These are phyloP conservation scores for Tuber magnatum DNA, from an alignment of 495 filamentous ascomycete species.

Conservation along the genomic window DNA sequence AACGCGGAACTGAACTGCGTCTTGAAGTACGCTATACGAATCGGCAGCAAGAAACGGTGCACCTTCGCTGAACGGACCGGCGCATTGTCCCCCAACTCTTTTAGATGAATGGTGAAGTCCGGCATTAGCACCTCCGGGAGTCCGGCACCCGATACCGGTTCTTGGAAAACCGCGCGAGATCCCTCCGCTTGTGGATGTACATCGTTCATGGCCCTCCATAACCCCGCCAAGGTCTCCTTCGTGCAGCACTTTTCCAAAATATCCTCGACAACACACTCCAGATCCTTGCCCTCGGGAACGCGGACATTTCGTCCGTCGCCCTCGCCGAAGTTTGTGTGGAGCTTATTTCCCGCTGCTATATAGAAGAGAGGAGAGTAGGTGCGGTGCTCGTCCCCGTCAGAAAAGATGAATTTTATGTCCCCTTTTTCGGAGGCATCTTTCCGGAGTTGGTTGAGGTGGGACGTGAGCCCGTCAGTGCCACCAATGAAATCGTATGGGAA, in stretches of 20 bases:
- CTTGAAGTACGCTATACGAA: constrained; percentile 26
- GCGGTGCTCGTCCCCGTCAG: constrained; percentile 18
- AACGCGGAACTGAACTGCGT: constrained; percentile 27
- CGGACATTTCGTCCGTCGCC: constrained; percentile 19
- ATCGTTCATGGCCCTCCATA: constrained; percentile 29
- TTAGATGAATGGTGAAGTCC: constrained; percentile 28
- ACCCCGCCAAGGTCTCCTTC: constrained; percentile 14
- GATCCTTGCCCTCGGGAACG: constrained; percentile 16
- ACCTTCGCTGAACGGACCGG: constrained; percentile 21
- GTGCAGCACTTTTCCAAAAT: constrained; percentile 23
- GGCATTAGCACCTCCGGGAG: constrained; percentile 21
- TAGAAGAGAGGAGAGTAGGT: constrained; percentile 32
- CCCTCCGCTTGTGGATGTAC: constrained; percentile 14
- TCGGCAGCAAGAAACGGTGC: constrained; percentile 28
- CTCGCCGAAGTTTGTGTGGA: constrained; percentile 19
- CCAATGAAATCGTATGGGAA: background rate
- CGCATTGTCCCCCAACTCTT: constrained; percentile 11
- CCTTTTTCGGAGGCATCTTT: constrained; percentile 28
- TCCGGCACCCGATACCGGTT: constrained; percentile 1
- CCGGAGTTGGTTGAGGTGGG: constrained; percentile 20
- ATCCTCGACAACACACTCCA: constrained; percentile 9
- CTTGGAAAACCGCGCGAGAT: background rate
- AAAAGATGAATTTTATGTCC: constrained; percentile 25
- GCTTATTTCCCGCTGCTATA: constrained; percentile 19
- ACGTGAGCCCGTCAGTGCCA: background rate